Evolutionary conservation across 768 basidiomycete species (phyloP).

Genomic region (Panaeolus papilionaceus): DNA sequence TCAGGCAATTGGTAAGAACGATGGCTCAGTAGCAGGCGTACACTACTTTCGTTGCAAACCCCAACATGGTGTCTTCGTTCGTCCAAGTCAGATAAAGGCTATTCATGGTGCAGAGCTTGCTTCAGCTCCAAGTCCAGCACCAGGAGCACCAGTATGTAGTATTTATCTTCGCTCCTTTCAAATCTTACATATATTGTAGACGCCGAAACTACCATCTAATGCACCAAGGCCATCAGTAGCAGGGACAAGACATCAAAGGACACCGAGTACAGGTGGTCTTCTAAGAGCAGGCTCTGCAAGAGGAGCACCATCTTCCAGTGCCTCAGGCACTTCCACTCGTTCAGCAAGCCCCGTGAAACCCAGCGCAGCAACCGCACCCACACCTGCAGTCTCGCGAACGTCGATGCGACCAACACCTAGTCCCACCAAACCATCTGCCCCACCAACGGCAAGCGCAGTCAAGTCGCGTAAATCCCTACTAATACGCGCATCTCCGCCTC

Average conservation of each 20-base stretch:
- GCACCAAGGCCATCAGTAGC: background rate
- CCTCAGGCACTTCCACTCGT: conserved; percentile 62
- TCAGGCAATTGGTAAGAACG: conserved; percentile 91
- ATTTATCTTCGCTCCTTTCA: conserved; percentile 9
- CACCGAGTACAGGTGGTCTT: conserved; percentile 53
- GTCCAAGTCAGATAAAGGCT: conserved; percentile 81
- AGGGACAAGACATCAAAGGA: conserved; percentile 55
- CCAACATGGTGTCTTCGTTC: conserved; percentile 87
- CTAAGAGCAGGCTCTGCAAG: conserved; percentile 46
- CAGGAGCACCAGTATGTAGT: conserved; percentile 13
- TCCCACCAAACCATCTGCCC: conserved; percentile 37
- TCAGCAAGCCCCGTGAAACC: conserved; percentile 70
- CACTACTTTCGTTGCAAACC: conserved; percentile 83
- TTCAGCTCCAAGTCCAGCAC: conserved; percentile 27
- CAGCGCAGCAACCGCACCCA: conserved; percentile 33
- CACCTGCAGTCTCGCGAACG: conserved; percentile 27
- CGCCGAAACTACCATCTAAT: conserved; percentile 31
- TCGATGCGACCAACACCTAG: conserved; percentile 35
- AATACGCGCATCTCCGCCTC: conserved; percentile 47
- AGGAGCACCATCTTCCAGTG: conserved; percentile 48
- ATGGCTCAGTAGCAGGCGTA: conserved; percentile 83
- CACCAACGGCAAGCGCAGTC: conserved; percentile 56
- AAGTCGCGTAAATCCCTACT: conserved; percentile 55
- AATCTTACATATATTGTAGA: background rate
- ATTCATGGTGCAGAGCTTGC: conserved; percentile 56